Conservation (phyloP, 2,329 filamentous ascomycete genomes). For the Calonectria crousiana region DNA sequence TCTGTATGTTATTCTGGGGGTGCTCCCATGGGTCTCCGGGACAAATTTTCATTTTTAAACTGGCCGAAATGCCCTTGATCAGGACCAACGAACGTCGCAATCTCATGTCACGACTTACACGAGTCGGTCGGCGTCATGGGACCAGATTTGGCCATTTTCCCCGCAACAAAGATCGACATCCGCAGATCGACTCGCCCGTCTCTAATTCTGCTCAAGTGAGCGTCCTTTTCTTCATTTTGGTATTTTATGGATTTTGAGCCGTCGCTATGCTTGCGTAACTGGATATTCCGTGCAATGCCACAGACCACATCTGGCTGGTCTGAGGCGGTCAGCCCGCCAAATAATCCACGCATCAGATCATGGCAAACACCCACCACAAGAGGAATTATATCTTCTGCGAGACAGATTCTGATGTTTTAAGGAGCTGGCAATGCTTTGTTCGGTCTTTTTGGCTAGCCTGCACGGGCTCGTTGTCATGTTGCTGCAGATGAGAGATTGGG, state of each 20-base stretch:
- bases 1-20: not conserved
- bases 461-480: not conserved
- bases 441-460: not conserved
- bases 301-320: not conserved
- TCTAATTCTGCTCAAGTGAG: not conserved
- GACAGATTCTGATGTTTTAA: not conserved
- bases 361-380: not conserved
- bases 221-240: not conserved
- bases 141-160: conserved; percentile 17
- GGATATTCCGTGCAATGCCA: not conserved
- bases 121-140: conserved; percentile 40
- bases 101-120: conserved; percentile 43
- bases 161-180: not conserved
- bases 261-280: not conserved
- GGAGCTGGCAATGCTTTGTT: not conserved
- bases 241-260: not conserved
- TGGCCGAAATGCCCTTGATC: conserved; percentile 4
- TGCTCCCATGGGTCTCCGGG: conserved; percentile 11
- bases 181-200: not conserved
- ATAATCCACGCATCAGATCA: not conserved
- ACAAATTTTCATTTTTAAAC: conserved; percentile 36
- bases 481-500: not conserved
- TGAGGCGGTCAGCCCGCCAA: conserved; percentile 14
- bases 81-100: conserved; percentile 10
- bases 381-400: not conserved